Evolutionary conservation across 1,284 basidiomycete species (phyloP), one percentile per base, ranked within the genome.

Genomic region (Sporisorium exsertum): DNA sequence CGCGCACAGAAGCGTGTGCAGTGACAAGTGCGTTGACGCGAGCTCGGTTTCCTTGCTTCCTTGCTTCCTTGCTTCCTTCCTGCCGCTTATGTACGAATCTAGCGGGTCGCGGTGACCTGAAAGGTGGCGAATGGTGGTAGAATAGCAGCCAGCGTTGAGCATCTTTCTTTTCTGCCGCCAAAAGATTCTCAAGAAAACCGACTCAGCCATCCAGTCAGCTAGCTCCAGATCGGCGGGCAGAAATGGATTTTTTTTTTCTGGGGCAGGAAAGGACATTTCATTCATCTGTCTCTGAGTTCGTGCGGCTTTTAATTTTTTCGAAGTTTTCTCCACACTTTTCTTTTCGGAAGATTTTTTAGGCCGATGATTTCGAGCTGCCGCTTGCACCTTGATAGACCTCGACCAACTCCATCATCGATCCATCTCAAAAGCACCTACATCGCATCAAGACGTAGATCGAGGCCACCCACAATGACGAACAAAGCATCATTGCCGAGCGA

Each of bases 311-410:
- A 47, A 26, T 56, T 56, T 45, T 33, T n/a, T 9, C 52, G 49
- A 51, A 47, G 32, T 56, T 66, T 66, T 60, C 64, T 66, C 64
- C 58, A 57, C 64, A 57, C 58, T 56, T 10, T 56, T 64, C 64
- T n/a, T 60, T 56, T 16, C 16, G 26, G 33, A 13, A 45, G 27
- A 32, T 27, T 54, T 54, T 46, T 54, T 50, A 42, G 35, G 24
- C 18, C 7, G 7, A 8, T 35, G 12, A 27, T 54, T n/a, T 24
- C 40, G 15, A 27, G 47, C 22, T 29, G 26, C 13, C 4, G 18
- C 24, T 49, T 29, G 15, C 18, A n/a, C 32, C 24, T 32, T 49
- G 49, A 29, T 57, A 42, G 20, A 27, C 40, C 5, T 32, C 29
- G 27, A 9, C 46, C 45, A 45, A 3, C n/a, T 20, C 22, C 15